Evolutionary conservation across 2,329 filamentous ascomycete genomes (phyloP), one percentile per base, ranked within the genome.

Genomic region (Ambrosiella beaveri): DNA sequence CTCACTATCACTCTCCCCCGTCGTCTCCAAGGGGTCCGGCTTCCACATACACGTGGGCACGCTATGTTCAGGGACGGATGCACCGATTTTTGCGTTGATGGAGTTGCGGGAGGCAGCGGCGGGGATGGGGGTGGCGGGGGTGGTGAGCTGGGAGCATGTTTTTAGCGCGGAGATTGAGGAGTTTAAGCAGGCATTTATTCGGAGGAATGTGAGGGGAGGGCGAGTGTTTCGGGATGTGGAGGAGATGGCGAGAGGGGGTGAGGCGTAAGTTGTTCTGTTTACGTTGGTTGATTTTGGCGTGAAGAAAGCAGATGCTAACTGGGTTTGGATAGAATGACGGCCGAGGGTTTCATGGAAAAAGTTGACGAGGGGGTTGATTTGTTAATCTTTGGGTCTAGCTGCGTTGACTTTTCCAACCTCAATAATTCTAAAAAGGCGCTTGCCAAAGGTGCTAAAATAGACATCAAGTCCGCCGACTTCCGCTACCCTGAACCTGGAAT

Each of bases 21-120:
- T 13, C 19, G 44, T 17, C 44, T 8, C 11, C 11, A 27, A 11
- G 6, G 44, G 44, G 1, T 7, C 11, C 1, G 65, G 65, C 2
- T 59, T 68, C 7, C 47, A 63, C 11, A 63, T 73, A 54, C 65
- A 65, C n/a, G 66, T 89, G 35, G 85, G 76, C 0, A 91, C 86
- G 0, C 80, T 89, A 72, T 90, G 85, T 65, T 89, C 85, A 1
- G 86, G 86, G 0, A 90, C 86, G 0, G 86, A 91, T 63, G 80
- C 81, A 3, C 86, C 86, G 0, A 69, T 91, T 1, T 71, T 89
- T 1, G 82, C 82, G 0, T 65, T 88, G 12, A 70, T 79, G 12
- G 71, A 82, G 66, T 68, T 88, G 51, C 67, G 70, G 44, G 70
- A 77, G 13, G 70, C 75, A 2, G 57, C 65, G 68, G 66, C 66